These are phyloP conservation scores for Chaetomium fimeti DNA, from an alignment of 495 filamentous ascomycete genomes.

Conservation along the genomic window DNA sequence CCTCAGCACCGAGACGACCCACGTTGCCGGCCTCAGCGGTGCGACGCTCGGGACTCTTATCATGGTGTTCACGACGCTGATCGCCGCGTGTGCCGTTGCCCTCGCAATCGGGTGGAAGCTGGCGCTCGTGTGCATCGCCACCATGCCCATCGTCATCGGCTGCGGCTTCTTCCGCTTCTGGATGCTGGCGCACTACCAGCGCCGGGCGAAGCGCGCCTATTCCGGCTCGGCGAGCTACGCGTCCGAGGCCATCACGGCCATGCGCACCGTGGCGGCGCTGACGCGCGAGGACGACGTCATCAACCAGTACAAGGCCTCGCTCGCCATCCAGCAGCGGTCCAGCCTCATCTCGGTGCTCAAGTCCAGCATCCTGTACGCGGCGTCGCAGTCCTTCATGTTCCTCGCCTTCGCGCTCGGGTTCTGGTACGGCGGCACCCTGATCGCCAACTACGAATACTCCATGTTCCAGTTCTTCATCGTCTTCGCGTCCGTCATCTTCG, in stretches of 20 bases:
- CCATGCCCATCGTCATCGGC: slow-evolving; percentile 74
- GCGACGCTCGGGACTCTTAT: slow-evolving; percentile 78
- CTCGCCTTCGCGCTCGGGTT: slow-evolving; percentile 81
- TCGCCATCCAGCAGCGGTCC: slow-evolving; percentile 33
- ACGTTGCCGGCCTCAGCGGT: slow-evolving; percentile 79
- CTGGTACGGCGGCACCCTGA: slow-evolving; percentile 75
- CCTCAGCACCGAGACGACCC: slow-evolving; percentile 80
- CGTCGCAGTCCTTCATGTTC: slow-evolving; percentile 77
- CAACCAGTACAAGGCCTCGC: slow-evolving; percentile 53
- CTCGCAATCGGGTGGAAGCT: slow-evolving; percentile 84
- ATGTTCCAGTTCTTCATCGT: slow-evolving; percentile 84
- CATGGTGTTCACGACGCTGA: slow-evolving; percentile 69
- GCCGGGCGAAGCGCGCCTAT: slow-evolving; percentile 69
- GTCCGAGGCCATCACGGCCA: slow-evolving; percentile 83
- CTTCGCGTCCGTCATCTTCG: slow-evolving; percentile 55
- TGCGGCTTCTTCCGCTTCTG: slow-evolving; percentile 82
- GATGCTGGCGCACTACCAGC: slow-evolving; percentile 69
- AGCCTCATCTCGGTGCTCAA: slow-evolving; percentile 39
- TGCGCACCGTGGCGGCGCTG: slow-evolving; percentile 84
- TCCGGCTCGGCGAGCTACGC: slow-evolving; percentile 75
- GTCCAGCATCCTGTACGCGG: slow-evolving; percentile 62
- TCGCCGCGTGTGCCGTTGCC: slow-evolving; percentile 64
- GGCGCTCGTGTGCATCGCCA: slow-evolving; percentile 77
- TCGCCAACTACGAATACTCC: slow-evolving; percentile 65
- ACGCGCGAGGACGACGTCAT: slow-evolving; percentile 63